Percentiles rank a stretch among this genome's conserved stretches.
These are phyloP conservation scores for Venturia nashicola DNA, from an alignment of 2,329 filamentous ascomycete genomes.

Conservation along the genomic window DNA sequence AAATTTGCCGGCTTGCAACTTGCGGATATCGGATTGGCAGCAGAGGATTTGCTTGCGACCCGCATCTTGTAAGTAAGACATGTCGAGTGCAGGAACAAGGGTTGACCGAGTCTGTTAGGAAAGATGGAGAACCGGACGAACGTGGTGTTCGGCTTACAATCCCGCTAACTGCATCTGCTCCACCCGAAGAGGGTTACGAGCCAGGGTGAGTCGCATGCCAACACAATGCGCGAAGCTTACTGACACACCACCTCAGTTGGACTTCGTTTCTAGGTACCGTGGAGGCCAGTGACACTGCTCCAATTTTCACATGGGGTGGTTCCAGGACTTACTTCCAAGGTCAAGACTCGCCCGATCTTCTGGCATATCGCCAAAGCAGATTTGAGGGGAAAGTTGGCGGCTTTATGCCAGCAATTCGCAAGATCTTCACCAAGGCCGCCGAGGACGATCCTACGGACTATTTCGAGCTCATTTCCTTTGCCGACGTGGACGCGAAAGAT, in stretches of 20 bases:
- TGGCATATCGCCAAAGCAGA: neutral
- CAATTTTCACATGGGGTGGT: neutral
- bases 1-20: slow-evolving; percentile 1
- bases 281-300: neutral
- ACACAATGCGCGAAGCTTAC: neutral
- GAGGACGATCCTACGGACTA: neutral
- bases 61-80: neutral
- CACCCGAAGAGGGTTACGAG: neutral
- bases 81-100: neutral
- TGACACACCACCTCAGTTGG: neutral
- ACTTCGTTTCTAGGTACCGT: slow-evolving; percentile 4
- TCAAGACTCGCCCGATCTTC: neutral
- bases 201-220: neutral
- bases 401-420: slow-evolving; percentile 9
- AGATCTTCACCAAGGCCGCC: neutral
- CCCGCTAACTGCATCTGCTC: neutral
- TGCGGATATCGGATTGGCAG: neutral
- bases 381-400: slow-evolving; percentile 6
- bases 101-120: neutral
- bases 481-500: slow-evolving; percentile 7
- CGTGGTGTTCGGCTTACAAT: neutral
- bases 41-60: slow-evolving; percentile 1
- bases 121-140: slow-evolving; percentile 5
- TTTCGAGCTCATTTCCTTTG: slow-evolving; percentile 2
- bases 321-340: neutral